A percentile compares a stretch with the other conserved stretches of the same genome.
Evolutionary conservation across 352 stramenopile genomes (phyloP).

Genomic region (Thalassiosira sp.): DNA sequence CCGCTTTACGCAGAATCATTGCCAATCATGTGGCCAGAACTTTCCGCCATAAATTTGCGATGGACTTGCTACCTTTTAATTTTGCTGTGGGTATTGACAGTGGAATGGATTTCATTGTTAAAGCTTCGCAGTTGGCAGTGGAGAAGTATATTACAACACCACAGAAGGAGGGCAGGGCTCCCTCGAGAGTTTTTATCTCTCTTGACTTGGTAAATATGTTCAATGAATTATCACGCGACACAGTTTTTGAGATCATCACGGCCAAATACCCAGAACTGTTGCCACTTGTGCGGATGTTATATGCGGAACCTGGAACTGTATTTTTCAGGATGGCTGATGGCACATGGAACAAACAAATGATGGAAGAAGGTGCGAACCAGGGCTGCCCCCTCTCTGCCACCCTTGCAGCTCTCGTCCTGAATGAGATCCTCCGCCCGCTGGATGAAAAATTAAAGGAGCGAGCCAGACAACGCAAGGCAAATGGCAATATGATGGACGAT

Average conservation of each 20-base stretch:
- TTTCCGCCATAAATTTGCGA: background rate
- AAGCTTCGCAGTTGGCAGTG: background rate
- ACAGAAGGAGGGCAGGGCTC: background rate
- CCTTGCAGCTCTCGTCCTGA: constrained; percentile 2
- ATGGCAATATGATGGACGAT: background rate
- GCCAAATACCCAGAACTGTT: constrained; percentile 4
- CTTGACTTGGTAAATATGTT: constrained; percentile 24
- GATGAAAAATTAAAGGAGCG: background rate
- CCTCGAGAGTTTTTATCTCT: background rate
- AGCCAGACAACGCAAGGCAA: background rate
- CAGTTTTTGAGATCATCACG: constrained; percentile 10
- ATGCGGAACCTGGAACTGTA: background rate
- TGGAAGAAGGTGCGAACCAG: constrained; percentile 23
- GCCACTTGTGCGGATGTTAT: background rate
- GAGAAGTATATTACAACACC: background rate
- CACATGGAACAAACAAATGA: background rate
- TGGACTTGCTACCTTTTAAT: constrained; percentile 7
- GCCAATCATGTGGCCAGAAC: background rate
- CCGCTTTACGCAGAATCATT: constrained; percentile 5
- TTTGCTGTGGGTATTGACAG: constrained; percentile 1
- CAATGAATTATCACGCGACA: constrained; percentile 5
- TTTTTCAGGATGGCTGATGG: constrained; percentile 7
- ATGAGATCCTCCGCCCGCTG: background rate
- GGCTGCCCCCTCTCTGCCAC: constrained; percentile 10
- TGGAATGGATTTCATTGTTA: constrained; percentile 3